Evolutionary conservation across 345 rosid genomes (phyloP).

Genomic region (Cardamine occulta): DNA sequence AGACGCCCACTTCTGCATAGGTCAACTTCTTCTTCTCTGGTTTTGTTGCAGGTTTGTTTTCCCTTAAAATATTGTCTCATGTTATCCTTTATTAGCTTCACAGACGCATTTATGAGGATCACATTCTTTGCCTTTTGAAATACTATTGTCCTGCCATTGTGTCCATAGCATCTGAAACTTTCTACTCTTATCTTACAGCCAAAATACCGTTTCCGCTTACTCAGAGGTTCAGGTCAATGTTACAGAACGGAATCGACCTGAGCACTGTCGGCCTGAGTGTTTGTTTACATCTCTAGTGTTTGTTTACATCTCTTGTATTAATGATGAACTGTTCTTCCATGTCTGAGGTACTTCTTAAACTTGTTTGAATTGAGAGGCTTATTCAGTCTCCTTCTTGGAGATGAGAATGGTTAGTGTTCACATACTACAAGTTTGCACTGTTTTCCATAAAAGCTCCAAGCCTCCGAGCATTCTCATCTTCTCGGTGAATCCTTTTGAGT

Average conservation of each 20-base stretch:
- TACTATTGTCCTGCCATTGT: background rate
- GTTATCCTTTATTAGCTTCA: slow-evolving; percentile 1
- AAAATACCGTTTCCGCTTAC: too few relatives aligned
- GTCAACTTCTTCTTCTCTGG: slow-evolving; percentile 99
- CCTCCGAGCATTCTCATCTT: too few relatives aligned
- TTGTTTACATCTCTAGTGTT: background rate
- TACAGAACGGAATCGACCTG: too few relatives aligned
- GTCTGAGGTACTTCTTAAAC: slow-evolving; percentile 88
- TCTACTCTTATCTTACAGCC: slow-evolving; percentile 44
- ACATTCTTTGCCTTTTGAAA: background rate
- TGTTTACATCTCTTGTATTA: background rate
- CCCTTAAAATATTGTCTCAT: background rate
- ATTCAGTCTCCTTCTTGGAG: slow-evolving; percentile 95
- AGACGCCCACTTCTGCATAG: slow-evolving; percentile 97
- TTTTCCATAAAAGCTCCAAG: background rate
- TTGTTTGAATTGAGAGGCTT: slow-evolving; percentile 94
- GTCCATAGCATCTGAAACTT: slow-evolving; percentile 11
- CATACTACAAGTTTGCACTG: background rate
- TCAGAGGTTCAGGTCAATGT: too few relatives aligned
- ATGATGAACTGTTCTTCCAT: slow-evolving; percentile 26
- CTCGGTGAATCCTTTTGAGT: too few relatives aligned
- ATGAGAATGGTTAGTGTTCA: slow-evolving; percentile 82
- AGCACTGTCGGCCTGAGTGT: slow-evolving; percentile 19
- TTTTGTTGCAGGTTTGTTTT: slow-evolving; percentile 74
- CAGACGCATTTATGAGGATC: background rate